Base-by-base conservation (phyloP, 768 basidiomycete species). In the Tylopilus cervinicoccineus region DNA sequence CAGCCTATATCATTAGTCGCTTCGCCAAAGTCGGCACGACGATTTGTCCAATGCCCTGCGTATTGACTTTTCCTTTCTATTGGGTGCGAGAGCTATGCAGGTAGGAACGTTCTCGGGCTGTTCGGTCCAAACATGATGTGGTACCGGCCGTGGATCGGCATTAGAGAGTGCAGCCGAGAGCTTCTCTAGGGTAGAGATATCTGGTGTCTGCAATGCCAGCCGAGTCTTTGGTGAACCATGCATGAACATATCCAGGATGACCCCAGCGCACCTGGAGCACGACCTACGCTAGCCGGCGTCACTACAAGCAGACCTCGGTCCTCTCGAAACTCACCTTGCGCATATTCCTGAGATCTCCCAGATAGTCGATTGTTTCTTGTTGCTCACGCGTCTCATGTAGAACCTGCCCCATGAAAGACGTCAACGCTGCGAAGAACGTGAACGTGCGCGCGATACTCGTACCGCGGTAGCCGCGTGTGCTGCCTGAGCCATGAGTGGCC, bases 391-490 rank as follows among this genome's bases (percentile, higher is more conserved):
- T 70, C 50, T 70, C 69, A 48, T 75, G 70, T 7, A 75, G 53
- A 26, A 75, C 66, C 73, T 75, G 38, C 4, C 19, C n/a, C 16
- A 7, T 9, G 20, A 45, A 23, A 19, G 14, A 10, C 38, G 4
- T 47, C 32, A 49, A 23, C 12, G 19, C 4, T 28, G 20, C 6
- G 9, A 2, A 12, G 19, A 43, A 43, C 20, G 31, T 7, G n/a
- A 16, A 24, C 6, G 4, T 17, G 17, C 1, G 32, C 7, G 17
- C 1, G 2, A 12, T 6, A 16, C 16, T 22, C 39, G 39, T 53
- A 75, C 74, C 22, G 74, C 74, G 0, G 71, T 63, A 22, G 74
- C 72, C 6, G 70, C 71, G 50, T 74, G 74, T 5, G 73, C 72
- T 3, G 64, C 68, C 51, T 75, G 74, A 6, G 71, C 69, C 73